Base-by-base conservation (phyloP, 1,284 basidiomycete species). In the Melanopsichium pennsylvanicum region DNA sequence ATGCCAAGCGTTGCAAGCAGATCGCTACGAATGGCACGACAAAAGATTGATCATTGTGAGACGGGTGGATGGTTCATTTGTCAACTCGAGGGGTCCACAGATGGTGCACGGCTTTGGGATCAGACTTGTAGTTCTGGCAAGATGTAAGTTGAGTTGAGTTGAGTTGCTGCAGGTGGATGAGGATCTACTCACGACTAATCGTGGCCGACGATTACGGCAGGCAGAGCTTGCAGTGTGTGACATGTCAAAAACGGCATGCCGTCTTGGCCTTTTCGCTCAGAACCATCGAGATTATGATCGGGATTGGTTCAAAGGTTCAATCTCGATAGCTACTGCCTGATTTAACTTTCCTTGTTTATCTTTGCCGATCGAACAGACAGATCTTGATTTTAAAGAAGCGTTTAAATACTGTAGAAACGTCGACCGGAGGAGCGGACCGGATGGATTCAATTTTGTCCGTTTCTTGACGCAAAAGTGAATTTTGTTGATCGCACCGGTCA, bases 351-450 rank as follows among this genome's bases (percentile, higher is more conserved):
- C 16, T 9, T 8, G 33, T 37, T 37, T 37, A 5, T 16, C 9
- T 5, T 22, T 16, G 10, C 19, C 35, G 19, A 18, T 18, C 18
- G 22, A 19, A 19, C 35, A 22, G 9, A 8, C n/a, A n/a, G n/a
- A n/a, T n/a, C n/a, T n/a, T n/a, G n/a, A n/a, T n/a, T n/a, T n/a
- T n/a, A n/a, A n/a, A n/a, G n/a, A n/a, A n/a, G n/a, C n/a, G n/a
- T n/a, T n/a, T n/a, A n/a, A n/a, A n/a, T n/a, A n/a, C n/a, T n/a
- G n/a, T n/a, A n/a, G n/a, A n/a, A n/a, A n/a, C n/a, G n/a, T n/a
- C n/a, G 21, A 32, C 52, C 54, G 60, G 60, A 57, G 40, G 52
- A 31, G 25, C 60, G 60, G 60, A 56, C 60, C 60, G 60, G 60
- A 43, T 51, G 42, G 25, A 46, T 46, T 36, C 38, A 55, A 29